Base-by-base conservation (phyloP, 2,329 filamentous ascomycete genomes). In the Xenoacremonium recifei region DNA sequence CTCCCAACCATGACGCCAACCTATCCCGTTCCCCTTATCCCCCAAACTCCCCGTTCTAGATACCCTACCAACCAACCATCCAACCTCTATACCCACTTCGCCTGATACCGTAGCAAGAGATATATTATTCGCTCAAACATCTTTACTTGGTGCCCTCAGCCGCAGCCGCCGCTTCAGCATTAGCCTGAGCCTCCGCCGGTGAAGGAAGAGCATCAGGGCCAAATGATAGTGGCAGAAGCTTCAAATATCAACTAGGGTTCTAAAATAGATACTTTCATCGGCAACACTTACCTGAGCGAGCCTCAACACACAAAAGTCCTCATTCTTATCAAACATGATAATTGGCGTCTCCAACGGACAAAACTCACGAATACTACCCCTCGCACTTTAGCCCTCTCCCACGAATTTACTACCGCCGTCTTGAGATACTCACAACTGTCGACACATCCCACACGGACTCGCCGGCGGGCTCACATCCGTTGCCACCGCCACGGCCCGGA, bases 391-490 rank as follows among this genome's bases (percentile, higher is more conserved):
- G 19, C 25, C 44, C 19, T 40, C 21, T 30, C 35, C 6, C 21
- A 43, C 15, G 36, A 35, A 40, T 6, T 39, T 39, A 31, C 33
- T 21, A 21, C 13, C 15, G 35, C 25, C 20, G 13, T n/a, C 43
- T 41, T 20, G 40, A 29, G 33, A 39, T 20, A 34, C 80, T 71
- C 62, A 89, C 85, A 92, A 95, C 64, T 96, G 92, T 57, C 92
- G 77, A 65, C 92, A 97, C 90, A 96, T 96, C 41, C 93, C 93
- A 63, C 93, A 99, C 1, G 93, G 93, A 48, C 84, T 84, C 35
- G 78, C 78, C 4, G 83, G 81, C 21, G 81, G 79, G 21, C 66
- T 68, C 31, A 87, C 85, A 62, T 96, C 87, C 5, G 91, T 95
- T 6, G 87, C 79, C 4, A 99, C 90, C 13, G 87, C 92, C 17